phyloP scores from a whole-genome alignment of 495 filamentous ascomycete species.

The Rostrohypoxylon terebratum region DNA sequence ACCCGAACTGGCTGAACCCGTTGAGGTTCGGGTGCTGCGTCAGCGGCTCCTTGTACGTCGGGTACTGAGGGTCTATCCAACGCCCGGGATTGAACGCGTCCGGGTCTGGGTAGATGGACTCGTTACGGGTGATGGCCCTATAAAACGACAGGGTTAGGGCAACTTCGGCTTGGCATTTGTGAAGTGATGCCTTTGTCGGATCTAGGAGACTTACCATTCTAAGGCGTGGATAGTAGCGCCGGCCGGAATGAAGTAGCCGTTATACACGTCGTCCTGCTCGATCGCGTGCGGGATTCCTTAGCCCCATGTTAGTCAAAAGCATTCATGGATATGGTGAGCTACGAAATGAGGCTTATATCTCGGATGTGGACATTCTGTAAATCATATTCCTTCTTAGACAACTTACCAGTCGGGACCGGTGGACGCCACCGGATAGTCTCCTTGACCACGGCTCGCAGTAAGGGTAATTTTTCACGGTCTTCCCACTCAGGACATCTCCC shows the following conservation, averaged over 20 bases:
- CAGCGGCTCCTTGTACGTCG: conserved; percentile 68
- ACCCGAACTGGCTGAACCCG: conserved; percentile 69
- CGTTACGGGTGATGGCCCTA: conserved; percentile 73
- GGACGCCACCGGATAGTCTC: conserved; percentile 72
- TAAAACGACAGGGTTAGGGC: conserved; percentile 55
- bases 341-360: background rate
- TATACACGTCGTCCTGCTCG: conserved; percentile 66
- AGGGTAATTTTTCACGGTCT: conserved; percentile 58
- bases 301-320: conserved; percentile 9
- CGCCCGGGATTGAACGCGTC: conserved; percentile 68
- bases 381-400: background rate
- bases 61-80: conserved; percentile 62
- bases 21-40: conserved; percentile 65
- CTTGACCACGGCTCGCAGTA: conserved; percentile 68
- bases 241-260: conserved; percentile 66
- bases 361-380: background rate
- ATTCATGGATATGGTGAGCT: background rate
- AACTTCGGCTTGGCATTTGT: background rate
- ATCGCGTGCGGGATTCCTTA: conserved; percentile 65
- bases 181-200: background rate
- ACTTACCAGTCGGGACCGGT: conserved; percentile 61
- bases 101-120: conserved; percentile 68
- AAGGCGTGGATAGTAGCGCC: conserved; percentile 69
- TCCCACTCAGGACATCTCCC: conserved; percentile 62
- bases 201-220: conserved; percentile 57